A percentile compares a stretch with the other conserved stretches of the same genome.
Conservation (phyloP, 352 stramenopile species). For the Globisporangium nagaii region DNA sequence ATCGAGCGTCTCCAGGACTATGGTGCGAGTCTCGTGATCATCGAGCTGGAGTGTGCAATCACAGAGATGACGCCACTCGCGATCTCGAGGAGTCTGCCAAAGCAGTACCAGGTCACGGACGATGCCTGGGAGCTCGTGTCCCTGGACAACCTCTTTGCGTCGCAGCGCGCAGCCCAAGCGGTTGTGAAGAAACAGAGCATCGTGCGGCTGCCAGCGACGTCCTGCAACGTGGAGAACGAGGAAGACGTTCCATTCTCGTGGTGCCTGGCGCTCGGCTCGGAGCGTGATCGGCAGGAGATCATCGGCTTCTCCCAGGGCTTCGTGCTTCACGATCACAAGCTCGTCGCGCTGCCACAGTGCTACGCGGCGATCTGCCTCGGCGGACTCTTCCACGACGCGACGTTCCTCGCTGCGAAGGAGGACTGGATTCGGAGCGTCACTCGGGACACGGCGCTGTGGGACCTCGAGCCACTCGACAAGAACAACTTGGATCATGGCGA, state of each 20-base stretch:
- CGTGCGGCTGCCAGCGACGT: conserved; percentile 3
- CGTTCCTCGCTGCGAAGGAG: conserved; percentile 4
- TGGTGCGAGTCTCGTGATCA: not conserved
- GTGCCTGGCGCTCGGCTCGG: conserved; percentile 4
- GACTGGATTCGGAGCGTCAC: conserved; percentile 6
- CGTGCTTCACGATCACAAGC: conserved; percentile 5
- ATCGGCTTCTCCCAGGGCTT: conserved; percentile 4
- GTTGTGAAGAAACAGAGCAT: not conserved
- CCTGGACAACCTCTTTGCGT: conserved; percentile 8
- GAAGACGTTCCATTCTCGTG: not conserved
- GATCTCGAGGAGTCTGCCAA: conserved; percentile 1
- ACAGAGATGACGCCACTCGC: conserved; percentile 1
- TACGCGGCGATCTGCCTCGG: conserved; percentile 3
- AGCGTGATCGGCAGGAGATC: conserved; percentile 1
- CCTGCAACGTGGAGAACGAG: not conserved
- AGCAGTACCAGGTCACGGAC: conserved; percentile 3
- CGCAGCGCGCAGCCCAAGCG: not conserved
- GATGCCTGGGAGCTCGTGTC: conserved; percentile 4
- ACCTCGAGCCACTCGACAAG: not conserved
- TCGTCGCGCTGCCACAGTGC: conserved; percentile 9
- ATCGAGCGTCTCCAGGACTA: conserved; percentile 2
- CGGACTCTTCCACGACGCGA: not conserved
- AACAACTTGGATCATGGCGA: not conserved
- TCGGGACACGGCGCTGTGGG: not conserved
- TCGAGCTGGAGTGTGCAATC: not conserved